Evolutionary conservation across 2,329 filamentous ascomycete species (phyloP).

Genomic region (Ophiostoma pallidulum): DNA sequence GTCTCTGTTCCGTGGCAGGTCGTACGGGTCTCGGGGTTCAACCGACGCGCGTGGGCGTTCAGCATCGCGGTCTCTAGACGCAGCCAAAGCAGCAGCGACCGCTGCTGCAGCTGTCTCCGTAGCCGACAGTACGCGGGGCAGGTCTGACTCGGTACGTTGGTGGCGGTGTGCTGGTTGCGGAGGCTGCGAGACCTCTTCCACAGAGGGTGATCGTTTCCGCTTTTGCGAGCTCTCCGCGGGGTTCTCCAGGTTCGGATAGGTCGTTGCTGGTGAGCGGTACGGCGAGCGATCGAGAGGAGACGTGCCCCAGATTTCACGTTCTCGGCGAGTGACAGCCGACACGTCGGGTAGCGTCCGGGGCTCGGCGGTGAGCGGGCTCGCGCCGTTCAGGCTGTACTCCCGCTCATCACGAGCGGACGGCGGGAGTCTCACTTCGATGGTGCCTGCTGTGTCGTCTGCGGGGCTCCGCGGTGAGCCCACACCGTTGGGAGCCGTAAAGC

Average conservation of each 20-base stretch:
- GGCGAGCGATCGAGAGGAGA: conserved; percentile 33
- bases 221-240: conserved; percentile 45
- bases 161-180: conserved; percentile 27
- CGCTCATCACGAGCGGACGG: conserved; percentile 26
- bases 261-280: conserved; percentile 27
- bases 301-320: conserved; percentile 33
- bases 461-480: conserved; percentile 30
- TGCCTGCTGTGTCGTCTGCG: conserved; percentile 1
- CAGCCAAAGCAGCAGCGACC: conserved; percentile 11
- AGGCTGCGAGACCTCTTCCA: conserved; percentile 36
- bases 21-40: conserved; percentile 12
- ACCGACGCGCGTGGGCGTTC: conserved; percentile 1
- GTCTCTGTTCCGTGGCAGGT: conserved; percentile 3
- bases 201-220: conserved; percentile 60
- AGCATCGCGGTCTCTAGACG: neutral
- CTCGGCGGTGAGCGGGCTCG: conserved; percentile 16
- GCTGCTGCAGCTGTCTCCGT: conserved; percentile 10
- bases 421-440: conserved; percentile 20
- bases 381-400: conserved; percentile 14
- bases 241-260: conserved; percentile 36
- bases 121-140: neutral
- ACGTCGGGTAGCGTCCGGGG: conserved; percentile 21
- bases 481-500: conserved; percentile 45
- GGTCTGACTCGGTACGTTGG: conserved; percentile 1
- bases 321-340: conserved; percentile 20